Conservation (phyloP, 2,329 filamentous ascomycete species). For the Penicillium sp. region DNA sequence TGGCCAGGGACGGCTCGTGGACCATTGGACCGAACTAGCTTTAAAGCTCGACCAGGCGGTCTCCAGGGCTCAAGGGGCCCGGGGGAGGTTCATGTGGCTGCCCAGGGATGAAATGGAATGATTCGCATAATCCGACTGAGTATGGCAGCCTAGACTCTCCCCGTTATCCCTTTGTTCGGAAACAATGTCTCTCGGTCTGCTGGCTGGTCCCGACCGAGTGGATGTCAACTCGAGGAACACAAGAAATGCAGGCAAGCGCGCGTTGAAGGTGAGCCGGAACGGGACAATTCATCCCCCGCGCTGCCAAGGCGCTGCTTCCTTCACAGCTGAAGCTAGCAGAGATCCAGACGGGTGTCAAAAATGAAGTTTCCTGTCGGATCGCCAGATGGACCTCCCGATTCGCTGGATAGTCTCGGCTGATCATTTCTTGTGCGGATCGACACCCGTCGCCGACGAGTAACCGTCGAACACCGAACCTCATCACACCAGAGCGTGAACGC, state of each 20-base stretch:
- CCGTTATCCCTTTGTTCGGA: background rate
- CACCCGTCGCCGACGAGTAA: too few relatives aligned
- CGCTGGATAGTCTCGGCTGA: too few relatives aligned
- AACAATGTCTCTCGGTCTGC: background rate
- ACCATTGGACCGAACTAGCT: conserved; percentile 14
- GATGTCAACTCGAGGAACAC: background rate
- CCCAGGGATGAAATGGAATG: conserved; percentile 10
- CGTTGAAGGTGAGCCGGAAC: background rate
- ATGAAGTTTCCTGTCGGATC: too few relatives aligned
- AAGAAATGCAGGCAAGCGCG: background rate
- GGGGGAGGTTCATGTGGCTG: conserved; percentile 8
- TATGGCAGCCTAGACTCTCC: background rate
- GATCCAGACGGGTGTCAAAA: too few relatives aligned
- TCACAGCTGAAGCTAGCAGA: background rate
- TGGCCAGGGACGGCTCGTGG: background rate
- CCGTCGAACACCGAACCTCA: too few relatives aligned
- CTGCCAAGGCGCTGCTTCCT: background rate
- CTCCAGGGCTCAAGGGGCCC: background rate
- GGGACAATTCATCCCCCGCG: background rate
- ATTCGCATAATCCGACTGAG: background rate
- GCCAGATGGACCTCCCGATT: too few relatives aligned
- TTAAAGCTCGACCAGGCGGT: conserved; percentile 11
- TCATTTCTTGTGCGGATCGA: too few relatives aligned
- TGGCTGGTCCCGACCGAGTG: conserved; percentile 4
- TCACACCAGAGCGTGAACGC: too few relatives aligned